Percentiles rank a stretch among this genome's conserved stretches.
These are phyloP conservation scores for Thozetella sp. DNA, from an alignment of 495 filamentous ascomycete genomes.

Conservation along the genomic window DNA sequence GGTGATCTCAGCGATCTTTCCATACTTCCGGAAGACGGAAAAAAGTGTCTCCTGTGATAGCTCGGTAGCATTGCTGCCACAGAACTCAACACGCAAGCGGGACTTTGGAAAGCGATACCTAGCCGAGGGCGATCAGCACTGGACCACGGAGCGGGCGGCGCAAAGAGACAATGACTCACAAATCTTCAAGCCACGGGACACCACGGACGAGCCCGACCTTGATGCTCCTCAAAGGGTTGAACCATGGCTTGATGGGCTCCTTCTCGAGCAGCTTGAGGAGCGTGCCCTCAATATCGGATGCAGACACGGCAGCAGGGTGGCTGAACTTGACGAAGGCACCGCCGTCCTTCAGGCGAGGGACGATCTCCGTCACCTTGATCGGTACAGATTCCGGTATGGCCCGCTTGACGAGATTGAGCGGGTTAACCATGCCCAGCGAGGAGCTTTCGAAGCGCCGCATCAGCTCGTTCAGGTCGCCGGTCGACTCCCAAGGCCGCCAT, in stretches of 20 bases:
- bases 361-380: constrained; percentile 74
- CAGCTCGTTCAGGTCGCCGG: constrained; percentile 57
- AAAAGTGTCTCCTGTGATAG: constrained; percentile 88
- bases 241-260: constrained; percentile 83
- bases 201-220: constrained; percentile 73
- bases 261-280: constrained; percentile 56
- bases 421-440: constrained; percentile 60
- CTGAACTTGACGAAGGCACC: constrained; percentile 92
- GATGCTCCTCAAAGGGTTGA: constrained; percentile 78
- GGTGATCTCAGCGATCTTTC: constrained; percentile 81
- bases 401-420: constrained; percentile 60
- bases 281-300: constrained; percentile 58
- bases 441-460: constrained; percentile 66
- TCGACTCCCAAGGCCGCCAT: constrained; percentile 56
- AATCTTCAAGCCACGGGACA: constrained; percentile 92
- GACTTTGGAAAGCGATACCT: constrained; percentile 72
- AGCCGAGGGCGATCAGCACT: too few relatives aligned
- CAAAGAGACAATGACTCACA: constrained; percentile 30
- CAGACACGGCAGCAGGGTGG: constrained; percentile 51
- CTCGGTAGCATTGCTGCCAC: constrained; percentile 67
- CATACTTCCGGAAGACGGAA: constrained; percentile 85
- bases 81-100: constrained; percentile 80
- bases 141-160: too few relatives aligned
- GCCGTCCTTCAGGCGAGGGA: constrained; percentile 86
- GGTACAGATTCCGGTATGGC: constrained; percentile 60